These are phyloP conservation scores for Cyberlindnera sargentensis DNA, from an alignment of 805 yeast genomes.

Conservation along the genomic window DNA sequence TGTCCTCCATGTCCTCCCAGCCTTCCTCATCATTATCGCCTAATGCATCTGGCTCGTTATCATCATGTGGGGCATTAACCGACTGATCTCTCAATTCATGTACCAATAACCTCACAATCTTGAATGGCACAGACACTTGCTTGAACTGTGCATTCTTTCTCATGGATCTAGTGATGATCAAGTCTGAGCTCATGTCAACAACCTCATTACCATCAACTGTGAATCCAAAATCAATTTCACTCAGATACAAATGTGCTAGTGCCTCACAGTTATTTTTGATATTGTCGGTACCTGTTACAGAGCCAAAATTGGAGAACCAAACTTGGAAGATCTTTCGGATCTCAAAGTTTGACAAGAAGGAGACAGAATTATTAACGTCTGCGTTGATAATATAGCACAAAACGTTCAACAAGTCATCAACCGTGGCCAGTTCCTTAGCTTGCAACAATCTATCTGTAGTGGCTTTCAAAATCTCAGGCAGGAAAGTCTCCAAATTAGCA, in stretches of 20 bases:
- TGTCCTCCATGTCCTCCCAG: constrained; percentile 74
- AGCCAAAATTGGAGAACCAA: constrained; percentile 81
- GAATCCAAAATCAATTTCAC: constrained; percentile 45
- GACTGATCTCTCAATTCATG: constrained; percentile 64
- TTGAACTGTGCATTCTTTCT: constrained; percentile 48
- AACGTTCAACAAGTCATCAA: constrained; percentile 71
- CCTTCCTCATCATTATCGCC: constrained; percentile 54
- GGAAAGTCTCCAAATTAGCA: constrained; percentile 9
- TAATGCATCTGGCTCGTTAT: constrained; percentile 51
- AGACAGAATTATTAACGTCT: constrained; percentile 57
- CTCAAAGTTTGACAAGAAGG: constrained; percentile 41
- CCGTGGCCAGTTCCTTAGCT: constrained; percentile 64
- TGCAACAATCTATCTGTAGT: constrained; percentile 58
- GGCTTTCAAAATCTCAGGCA: constrained; percentile 35
- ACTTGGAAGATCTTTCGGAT: constrained; percentile 56
- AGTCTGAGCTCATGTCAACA: constrained; percentile 45
- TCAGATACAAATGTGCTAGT: constrained; percentile 57
- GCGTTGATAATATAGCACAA: constrained; percentile 62
- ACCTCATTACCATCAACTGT: constrained; percentile 73
- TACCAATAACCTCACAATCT: constrained; percentile 64
- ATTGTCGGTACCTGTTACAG: constrained; percentile 64
- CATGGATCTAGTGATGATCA: constrained; percentile 84
- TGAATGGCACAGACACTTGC: constrained; percentile 59
- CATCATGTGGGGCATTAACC: constrained; percentile 6
- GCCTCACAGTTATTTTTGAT: constrained; percentile 66